Evolutionary conservation across 2,329 filamentous ascomycete genomes (phyloP).

Genomic region (Neonectria neomacrospora): DNA sequence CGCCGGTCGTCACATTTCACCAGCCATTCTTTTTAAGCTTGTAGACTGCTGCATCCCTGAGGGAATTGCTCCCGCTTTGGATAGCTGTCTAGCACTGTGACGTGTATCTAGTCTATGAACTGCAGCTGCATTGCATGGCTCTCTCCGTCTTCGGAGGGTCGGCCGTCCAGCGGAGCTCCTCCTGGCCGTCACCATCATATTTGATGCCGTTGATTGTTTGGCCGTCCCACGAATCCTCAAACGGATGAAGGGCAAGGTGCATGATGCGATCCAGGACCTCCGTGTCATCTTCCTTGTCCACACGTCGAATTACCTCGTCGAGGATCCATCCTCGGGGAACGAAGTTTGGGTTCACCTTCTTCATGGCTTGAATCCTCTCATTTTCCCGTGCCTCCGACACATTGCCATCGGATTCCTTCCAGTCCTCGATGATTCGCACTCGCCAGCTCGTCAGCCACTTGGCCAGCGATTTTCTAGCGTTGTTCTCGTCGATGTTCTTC

Average conservation of each 20-base stretch:
- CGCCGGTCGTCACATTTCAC: conserved; percentile 75
- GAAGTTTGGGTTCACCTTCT: conserved; percentile 90
- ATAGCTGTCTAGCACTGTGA: neutral
- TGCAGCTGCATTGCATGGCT: conserved; percentile 95
- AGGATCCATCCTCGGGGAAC: conserved; percentile 91
- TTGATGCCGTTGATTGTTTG: conserved; percentile 58
- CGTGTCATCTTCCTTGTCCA: conserved; percentile 85
- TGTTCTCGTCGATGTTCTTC: conserved; percentile 67
- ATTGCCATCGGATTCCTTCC: conserved; percentile 63
- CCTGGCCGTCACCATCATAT: conserved; percentile 70
- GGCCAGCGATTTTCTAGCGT: conserved; percentile 73
- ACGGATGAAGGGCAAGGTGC: conserved; percentile 86
- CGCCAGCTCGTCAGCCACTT: conserved; percentile 88
- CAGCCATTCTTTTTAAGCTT: conserved; percentile 12
- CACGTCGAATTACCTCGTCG: conserved; percentile 89
- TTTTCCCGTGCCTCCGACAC: conserved; percentile 60
- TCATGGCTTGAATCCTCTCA: conserved; percentile 79
- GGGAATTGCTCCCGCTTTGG: neutral
- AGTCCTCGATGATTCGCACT: conserved; percentile 77
- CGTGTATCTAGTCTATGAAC: conserved; percentile 67
- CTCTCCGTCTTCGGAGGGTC: conserved; percentile 83
- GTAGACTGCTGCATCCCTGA: conserved; percentile 4
- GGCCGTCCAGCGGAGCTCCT: conserved; percentile 85
- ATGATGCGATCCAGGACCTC: conserved; percentile 82
- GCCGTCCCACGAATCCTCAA: conserved; percentile 79